Evolutionary conservation across 2,329 filamentous ascomycete species (phyloP), one percentile per base, ranked within the genome.

Genomic region (Fusarium heterosporum): DNA sequence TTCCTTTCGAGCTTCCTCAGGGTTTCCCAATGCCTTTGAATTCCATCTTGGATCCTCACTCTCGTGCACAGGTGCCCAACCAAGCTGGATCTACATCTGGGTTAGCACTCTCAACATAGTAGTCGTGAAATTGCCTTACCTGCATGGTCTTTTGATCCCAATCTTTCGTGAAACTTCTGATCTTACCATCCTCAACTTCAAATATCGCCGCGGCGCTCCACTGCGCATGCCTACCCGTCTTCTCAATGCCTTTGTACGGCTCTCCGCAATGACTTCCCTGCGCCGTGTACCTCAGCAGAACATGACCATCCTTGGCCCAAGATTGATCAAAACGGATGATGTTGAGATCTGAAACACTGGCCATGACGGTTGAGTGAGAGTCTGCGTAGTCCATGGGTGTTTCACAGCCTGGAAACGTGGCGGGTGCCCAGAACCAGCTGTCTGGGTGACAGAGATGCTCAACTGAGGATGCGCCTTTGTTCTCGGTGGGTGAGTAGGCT

Each of bases 31-130:
- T 38, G 55, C 56, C 8, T 64, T 62, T 6, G 34, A 36, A 40
- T 69, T 73, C 69, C 64, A 72, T 17, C 70, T 58, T n/a, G 69
- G 66, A 32, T 71, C 67, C 9, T 71, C 38, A 17, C 69, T 71
- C 38, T 64, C 62, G 6, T 57, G 47, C n/a, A 71, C 64, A n/a
- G 67, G 67, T 13, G 65, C 70, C 64, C 69, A 72, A 3, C 69
- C 69, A 19, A 73, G 55, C 19, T 72, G 66, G 26, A 73, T 72
- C 69, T 73, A 17, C 34, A 38, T 30, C 11, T 22, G 42, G 8
- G 17, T 61, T 22, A 46, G 41, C 16, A 40, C 5, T 3, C 7
- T 36, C 7, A 10, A 8, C 26, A n/a, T n/a, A 17, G 8, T 11
- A 14, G 5, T 9, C 26, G 28, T 9, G 10, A 10, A 17, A 2